These are phyloP conservation scores for Calonectria naviculata DNA, from an alignment of 2,329 filamentous ascomycete species.

Conservation along the genomic window DNA sequence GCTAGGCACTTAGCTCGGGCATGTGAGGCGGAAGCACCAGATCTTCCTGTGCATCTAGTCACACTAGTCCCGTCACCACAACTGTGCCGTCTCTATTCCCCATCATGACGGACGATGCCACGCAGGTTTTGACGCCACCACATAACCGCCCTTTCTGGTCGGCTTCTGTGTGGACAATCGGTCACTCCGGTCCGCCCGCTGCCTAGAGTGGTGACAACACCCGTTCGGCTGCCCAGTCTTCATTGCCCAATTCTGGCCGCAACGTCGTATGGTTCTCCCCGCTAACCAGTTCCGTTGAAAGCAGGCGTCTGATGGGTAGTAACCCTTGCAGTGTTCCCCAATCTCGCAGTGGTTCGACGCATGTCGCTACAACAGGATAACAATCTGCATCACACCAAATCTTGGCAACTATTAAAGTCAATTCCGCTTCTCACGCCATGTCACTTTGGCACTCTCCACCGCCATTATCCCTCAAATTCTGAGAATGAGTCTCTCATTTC, in stretches of 20 bases:
- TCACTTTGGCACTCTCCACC: neutral
- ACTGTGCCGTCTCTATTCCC: neutral
- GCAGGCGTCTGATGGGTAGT: neutral
- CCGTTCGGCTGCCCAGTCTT: neutral
- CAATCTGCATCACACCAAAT: neutral
- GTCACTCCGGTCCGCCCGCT: neutral
- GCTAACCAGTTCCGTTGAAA: neutral
- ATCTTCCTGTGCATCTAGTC: neutral
- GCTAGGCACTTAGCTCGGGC: neutral
- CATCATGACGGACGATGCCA: neutral
- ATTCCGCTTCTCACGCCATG: neutral
- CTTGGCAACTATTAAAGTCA: conserved; percentile 1
- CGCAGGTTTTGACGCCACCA: neutral
- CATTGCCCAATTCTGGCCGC: neutral
- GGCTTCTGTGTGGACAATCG: neutral
- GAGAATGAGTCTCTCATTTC: neutral
- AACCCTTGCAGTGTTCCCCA: conserved; percentile 3
- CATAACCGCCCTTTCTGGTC: neutral
- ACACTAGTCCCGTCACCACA: neutral
- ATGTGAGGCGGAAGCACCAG: neutral
- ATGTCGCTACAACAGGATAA: conserved; percentile 10
- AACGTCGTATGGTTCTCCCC: neutral
- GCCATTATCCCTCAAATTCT: neutral
- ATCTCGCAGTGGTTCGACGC: conserved; percentile 11
- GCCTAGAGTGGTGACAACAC: neutral